Evolutionary conservation across 2,329 filamentous ascomycete genomes (phyloP).

Genomic region (Nothophaeocryptopus gaeumannii): DNA sequence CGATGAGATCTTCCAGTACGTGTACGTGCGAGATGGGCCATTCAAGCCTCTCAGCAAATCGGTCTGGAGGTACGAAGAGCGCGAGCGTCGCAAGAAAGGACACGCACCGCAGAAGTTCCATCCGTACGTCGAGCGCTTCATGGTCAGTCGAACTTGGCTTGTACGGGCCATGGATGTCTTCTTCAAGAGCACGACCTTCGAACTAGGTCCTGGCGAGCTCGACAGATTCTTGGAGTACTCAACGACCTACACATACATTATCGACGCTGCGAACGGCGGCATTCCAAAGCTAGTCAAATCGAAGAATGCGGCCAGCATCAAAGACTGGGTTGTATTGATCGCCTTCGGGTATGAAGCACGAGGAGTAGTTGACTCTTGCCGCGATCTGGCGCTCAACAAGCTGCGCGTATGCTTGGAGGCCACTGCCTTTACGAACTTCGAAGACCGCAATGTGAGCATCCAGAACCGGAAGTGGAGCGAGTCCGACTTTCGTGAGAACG

Average conservation of each 20-base stretch:
- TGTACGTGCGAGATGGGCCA: not conserved
- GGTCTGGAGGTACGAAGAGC: not conserved
- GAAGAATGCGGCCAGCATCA: no score
- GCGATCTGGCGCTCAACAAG: not conserved
- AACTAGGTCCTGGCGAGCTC: not conserved
- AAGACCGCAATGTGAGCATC: not conserved
- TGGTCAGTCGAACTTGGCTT: not conserved
- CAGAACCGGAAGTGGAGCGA: not conserved
- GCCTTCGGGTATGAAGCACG: not conserved
- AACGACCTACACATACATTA: not conserved
- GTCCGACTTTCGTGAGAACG: not conserved
- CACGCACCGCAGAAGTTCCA: not conserved
- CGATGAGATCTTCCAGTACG: not conserved
- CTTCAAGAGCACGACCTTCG: not conserved
- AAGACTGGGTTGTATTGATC: no score
- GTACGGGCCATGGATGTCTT: not conserved
- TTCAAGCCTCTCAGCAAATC: not conserved
- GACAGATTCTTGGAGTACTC: not conserved
- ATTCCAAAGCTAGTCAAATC: no score
- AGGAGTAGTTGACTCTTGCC: not conserved
- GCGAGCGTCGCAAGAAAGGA: not conserved
- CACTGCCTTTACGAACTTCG: no score
- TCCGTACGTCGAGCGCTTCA: conserved; percentile 1
- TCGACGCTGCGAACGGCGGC: no score
- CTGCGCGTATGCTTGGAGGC: not conserved